A percentile compares a stretch with the other conserved stretches of the same genome.
Evolutionary conservation across 768 basidiomycete genomes (phyloP).

Genomic region (Sporobolomyces phaffii): DNA sequence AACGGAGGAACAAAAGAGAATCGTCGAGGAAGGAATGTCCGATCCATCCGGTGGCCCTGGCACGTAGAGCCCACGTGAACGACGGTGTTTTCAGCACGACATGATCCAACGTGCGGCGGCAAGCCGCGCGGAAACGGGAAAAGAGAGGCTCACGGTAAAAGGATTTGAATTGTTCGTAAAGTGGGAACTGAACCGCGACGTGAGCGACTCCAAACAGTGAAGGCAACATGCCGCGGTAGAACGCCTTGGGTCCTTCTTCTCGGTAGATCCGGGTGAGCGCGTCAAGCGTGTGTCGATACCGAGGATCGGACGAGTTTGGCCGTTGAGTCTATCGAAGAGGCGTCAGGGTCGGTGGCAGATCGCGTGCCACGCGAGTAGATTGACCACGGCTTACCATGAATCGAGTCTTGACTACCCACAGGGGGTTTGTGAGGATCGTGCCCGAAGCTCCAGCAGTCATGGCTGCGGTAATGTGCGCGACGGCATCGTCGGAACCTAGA

Average conservation of each 20-base stretch:
- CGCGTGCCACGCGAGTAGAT: conserved; percentile 13
- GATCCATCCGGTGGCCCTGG: conserved; percentile 45
- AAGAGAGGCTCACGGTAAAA: conserved; percentile 64
- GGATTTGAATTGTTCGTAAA: conserved; percentile 87
- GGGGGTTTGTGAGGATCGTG: conserved; percentile 86
- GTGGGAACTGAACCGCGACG: conserved; percentile 93
- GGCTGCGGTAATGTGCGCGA: conserved; percentile 75
- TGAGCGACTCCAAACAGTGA: conserved; percentile 86
- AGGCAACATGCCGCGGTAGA: conserved; percentile 92
- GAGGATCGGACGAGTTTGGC: conserved; percentile 36
- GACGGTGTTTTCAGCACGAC: too few species aligned
- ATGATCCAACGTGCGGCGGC: too few species aligned
- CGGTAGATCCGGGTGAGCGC: conserved; percentile 84
- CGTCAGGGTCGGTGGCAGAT: not conserved
- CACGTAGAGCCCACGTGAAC: too few species aligned
- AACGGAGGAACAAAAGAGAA: conserved; percentile 82
- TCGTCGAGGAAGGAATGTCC: conserved; percentile 55
- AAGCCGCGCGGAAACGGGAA: too few species aligned
- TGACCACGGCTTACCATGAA: conserved; percentile 69
- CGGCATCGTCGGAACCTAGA: conserved; percentile 26
- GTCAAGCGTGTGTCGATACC: conserved; percentile 83
- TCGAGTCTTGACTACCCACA: conserved; percentile 98
- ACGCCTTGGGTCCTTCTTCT: conserved; percentile 75
- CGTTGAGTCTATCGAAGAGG: conserved; percentile 18
- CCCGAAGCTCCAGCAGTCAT: conserved; percentile 93